These are phyloP conservation scores for Ramicandelaber brevisporus DNA, from an alignment of 192 early-diverging fungal species.

Conservation along the genomic window DNA sequence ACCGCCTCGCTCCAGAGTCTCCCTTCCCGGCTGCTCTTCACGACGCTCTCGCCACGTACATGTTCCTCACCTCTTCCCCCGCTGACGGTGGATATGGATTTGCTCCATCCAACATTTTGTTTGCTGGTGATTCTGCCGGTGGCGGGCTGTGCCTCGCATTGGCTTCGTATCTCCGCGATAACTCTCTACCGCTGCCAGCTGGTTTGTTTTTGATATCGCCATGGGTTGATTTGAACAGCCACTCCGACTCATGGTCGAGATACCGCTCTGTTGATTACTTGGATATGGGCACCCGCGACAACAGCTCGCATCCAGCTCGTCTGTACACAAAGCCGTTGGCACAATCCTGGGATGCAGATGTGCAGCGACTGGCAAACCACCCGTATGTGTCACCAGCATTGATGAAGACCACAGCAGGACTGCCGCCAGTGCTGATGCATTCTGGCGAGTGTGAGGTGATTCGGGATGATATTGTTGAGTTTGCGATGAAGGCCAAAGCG, in stretches of 20 bases:
- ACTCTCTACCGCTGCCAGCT: background rate
- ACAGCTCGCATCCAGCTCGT: background rate
- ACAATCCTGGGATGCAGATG: background rate
- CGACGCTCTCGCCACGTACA: conserved; percentile 53
- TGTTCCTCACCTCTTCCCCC: conserved; percentile 18
- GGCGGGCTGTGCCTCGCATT: conserved; percentile 13
- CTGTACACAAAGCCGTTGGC: conserved; percentile 3
- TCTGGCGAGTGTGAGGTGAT: conserved; percentile 9
- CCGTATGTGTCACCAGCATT: conserved; percentile 12
- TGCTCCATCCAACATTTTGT: conserved; percentile 4
- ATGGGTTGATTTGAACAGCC: conserved; percentile 9
- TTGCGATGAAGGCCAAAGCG: conserved; percentile 2
- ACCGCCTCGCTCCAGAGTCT: conserved; percentile 55
- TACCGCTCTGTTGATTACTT: conserved; percentile 1
- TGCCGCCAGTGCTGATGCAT: conserved; percentile 14
- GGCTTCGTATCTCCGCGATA: conserved; percentile 5
- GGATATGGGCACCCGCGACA: conserved; percentile 4
- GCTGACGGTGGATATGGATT: conserved; percentile 1
- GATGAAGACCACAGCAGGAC: conserved; percentile 2
- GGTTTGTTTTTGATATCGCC: conserved; percentile 6
- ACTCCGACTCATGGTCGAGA: conserved; percentile 3
- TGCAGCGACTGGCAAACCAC: conserved; percentile 1
- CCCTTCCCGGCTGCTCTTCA: conserved; percentile 60
- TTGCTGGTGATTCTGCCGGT: conserved; percentile 17
- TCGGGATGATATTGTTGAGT: conserved; percentile 11